Conservation (phyloP, 345 rosid species). For the Dipteronia dyeriana region DNA sequence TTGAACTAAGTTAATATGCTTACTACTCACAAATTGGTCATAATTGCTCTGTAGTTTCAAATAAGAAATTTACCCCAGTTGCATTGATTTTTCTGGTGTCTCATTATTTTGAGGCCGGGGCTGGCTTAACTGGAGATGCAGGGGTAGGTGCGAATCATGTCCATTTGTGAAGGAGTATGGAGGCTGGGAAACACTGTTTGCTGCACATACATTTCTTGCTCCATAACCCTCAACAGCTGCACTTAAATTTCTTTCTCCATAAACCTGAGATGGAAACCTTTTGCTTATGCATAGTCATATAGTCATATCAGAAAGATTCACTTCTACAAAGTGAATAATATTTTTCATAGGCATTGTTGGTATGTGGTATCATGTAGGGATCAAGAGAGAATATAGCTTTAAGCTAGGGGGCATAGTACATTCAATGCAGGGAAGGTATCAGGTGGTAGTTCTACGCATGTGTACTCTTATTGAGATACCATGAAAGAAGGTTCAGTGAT, state of each 20-base stretch:
- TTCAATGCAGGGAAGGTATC: not conserved
- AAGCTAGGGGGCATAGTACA: not conserved
- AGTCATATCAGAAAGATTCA: not conserved
- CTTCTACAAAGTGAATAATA: not conserved
- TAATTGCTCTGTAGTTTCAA: conserved; percentile 1
- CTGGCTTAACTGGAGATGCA: conserved; percentile 51
- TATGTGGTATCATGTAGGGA: conserved; percentile 1
- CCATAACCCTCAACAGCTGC: conserved; percentile 35
- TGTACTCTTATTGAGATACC: not conserved
- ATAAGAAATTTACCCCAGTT: conserved; percentile 37
- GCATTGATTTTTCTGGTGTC: conserved; percentile 32
- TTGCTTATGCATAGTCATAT: conserved; percentile 3
- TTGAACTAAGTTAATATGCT: conserved; percentile 12
- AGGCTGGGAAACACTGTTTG: conserved; percentile 24
- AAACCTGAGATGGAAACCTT: conserved; percentile 29
- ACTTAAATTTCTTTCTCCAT: conserved; percentile 26
- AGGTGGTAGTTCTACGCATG: not conserved
- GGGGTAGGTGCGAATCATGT: conserved; percentile 36
- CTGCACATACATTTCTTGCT: conserved; percentile 25
- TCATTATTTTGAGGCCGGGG: conserved; percentile 41
- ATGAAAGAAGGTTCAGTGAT: not conserved
- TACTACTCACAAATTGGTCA: not conserved
- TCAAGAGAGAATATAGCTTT: not conserved
- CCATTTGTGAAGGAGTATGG: conserved; percentile 30
- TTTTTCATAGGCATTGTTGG: not conserved